phyloP scores from a whole-genome alignment of 352 stramenopile genomes.

The Phytophthora pinifolia region DNA sequence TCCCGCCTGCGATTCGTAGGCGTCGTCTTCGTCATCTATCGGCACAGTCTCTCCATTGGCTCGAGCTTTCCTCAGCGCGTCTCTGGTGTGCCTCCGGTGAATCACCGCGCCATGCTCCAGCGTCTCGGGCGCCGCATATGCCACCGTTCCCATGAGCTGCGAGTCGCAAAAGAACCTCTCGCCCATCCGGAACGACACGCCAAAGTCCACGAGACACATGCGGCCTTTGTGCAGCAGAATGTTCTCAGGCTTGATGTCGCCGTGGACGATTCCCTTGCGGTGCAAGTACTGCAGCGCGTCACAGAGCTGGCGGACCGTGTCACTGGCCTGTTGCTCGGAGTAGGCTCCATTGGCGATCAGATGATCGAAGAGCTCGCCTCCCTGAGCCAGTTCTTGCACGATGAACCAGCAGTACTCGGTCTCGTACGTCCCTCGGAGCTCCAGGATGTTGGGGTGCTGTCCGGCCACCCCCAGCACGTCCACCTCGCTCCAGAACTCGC shows the following conservation, averaged over 20 bases:
- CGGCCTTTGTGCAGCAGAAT: conserved; percentile 70
- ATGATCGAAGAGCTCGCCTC: conserved; percentile 88
- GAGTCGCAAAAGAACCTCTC: conserved; percentile 77
- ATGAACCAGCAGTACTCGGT: conserved; percentile 79
- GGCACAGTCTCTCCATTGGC: conserved; percentile 16
- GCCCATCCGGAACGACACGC: conserved; percentile 76
- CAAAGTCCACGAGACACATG: conserved; percentile 89
- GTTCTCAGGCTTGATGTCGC: conserved; percentile 90
- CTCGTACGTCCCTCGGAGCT: conserved; percentile 74
- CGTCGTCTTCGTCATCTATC: conserved; percentile 32
- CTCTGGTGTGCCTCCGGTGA: conserved; percentile 34
- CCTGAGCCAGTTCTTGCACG: conserved; percentile 81
- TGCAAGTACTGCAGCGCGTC: conserved; percentile 85
- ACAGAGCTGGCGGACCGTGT: conserved; percentile 68
- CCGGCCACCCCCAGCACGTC: conserved; percentile 74
- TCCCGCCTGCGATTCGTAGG: conserved; percentile 31
- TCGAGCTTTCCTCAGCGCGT: conserved; percentile 25
- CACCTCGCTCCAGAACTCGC: conserved; percentile 86
- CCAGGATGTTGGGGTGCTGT: conserved; percentile 79
- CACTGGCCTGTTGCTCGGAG: conserved; percentile 77
- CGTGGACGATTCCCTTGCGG: conserved; percentile 86
- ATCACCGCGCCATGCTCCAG: conserved; percentile 48
- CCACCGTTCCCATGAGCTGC: conserved; percentile 73
- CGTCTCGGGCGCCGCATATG: conserved; percentile 76
- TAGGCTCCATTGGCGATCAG: conserved; percentile 86